Percentiles rank a stretch among this genome's conserved stretches.
phyloP scores from a whole-genome alignment of 805 yeast genomes.

The Cyberlindnera euphorbiae region DNA sequence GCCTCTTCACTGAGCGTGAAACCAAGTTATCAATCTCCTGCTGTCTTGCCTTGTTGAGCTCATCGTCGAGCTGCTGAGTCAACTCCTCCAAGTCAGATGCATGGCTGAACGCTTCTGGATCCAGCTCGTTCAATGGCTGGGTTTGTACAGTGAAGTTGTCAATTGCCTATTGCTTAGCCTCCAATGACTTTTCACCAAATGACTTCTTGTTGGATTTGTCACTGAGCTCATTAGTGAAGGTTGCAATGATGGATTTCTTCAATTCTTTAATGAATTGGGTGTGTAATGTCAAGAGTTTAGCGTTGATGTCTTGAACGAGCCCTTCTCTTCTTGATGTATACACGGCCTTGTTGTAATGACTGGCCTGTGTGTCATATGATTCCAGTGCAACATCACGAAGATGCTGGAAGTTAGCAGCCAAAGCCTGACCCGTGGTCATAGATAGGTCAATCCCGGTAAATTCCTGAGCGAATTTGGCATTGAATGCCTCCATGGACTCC shows the following conservation, averaged over 20 bases:
- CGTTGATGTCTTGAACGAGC: slow-evolving; percentile 45
- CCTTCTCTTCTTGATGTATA: slow-evolving; percentile 56
- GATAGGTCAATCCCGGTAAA: slow-evolving; percentile 9
- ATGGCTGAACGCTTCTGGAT: slow-evolving; percentile 24
- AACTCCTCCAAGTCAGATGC: slow-evolving; percentile 32
- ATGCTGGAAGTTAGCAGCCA: slow-evolving; percentile 40
- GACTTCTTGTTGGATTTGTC: slow-evolving; percentile 28
- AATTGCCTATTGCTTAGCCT: slow-evolving; percentile 26
- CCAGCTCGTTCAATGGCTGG: slow-evolving; percentile 16
- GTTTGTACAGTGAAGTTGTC: slow-evolving; percentile 15
- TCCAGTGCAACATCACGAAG: slow-evolving; percentile 44
- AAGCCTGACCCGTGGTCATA: slow-evolving; percentile 19
- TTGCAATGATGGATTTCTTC: slow-evolving; percentile 29
- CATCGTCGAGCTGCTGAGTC: slow-evolving; percentile 23
- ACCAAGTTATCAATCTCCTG: slow-evolving; percentile 31
- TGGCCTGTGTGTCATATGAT: slow-evolving; percentile 64
- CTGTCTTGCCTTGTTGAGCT: slow-evolving; percentile 20
- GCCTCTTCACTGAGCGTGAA: slow-evolving; percentile 40
- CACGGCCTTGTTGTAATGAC: slow-evolving; percentile 65
- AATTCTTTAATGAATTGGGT: slow-evolving; percentile 36
- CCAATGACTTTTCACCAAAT: slow-evolving; percentile 29
- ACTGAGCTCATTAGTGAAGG: slow-evolving; percentile 26
- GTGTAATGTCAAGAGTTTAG: slow-evolving; percentile 40
- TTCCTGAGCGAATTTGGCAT: slow-evolving; percentile 6
- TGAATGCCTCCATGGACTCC: slow-evolving; percentile 28